Evolutionary conservation across 2,329 filamentous ascomycete genomes (phyloP).

Genomic region (Cytospora paraplurivora): DNA sequence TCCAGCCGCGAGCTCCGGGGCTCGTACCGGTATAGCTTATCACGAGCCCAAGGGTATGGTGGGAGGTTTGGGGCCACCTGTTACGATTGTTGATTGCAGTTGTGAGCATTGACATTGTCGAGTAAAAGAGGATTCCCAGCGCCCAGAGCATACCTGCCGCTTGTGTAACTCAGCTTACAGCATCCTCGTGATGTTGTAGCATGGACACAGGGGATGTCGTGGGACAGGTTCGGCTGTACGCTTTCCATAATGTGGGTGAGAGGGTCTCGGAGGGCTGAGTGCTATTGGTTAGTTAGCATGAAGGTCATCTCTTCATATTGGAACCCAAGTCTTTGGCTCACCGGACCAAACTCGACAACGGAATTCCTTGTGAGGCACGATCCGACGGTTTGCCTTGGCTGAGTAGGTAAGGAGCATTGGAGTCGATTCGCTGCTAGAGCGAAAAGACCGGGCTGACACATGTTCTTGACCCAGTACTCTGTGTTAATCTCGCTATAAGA

Average conservation of each 20-base stretch:
- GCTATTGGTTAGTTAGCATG: no score
- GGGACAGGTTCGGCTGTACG: neutral
- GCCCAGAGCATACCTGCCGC: conserved; percentile 3
- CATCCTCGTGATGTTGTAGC: neutral
- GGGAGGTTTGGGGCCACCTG: conserved; percentile 32
- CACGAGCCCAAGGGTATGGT: conserved; percentile 34
- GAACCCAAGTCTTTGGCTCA: no score
- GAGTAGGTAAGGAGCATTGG: conserved; percentile 3
- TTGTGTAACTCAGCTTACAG: neutral
- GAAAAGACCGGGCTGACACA: conserved; percentile 7
- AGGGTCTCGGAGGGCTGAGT: conserved; percentile 8
- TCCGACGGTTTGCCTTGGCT: neutral
- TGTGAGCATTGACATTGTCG: neutral
- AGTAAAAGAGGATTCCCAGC: neutral
- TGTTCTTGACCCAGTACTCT: conserved; percentile 10
- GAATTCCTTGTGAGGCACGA: neutral
- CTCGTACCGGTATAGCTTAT: conserved; percentile 34
- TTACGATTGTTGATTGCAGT: neutral
- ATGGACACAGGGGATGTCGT: neutral
- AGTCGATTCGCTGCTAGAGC: conserved; percentile 19
- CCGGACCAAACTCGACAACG: conserved; percentile 7
- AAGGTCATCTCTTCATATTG: no score
- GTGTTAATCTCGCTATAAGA: neutral
- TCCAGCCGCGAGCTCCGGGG: conserved; percentile 28
- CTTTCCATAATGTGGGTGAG: neutral